Evolutionary conservation across 2,329 filamentous ascomycete species (phyloP), one percentile per base, ranked within the genome.

Genomic region (Cercospora berteroae): DNA sequence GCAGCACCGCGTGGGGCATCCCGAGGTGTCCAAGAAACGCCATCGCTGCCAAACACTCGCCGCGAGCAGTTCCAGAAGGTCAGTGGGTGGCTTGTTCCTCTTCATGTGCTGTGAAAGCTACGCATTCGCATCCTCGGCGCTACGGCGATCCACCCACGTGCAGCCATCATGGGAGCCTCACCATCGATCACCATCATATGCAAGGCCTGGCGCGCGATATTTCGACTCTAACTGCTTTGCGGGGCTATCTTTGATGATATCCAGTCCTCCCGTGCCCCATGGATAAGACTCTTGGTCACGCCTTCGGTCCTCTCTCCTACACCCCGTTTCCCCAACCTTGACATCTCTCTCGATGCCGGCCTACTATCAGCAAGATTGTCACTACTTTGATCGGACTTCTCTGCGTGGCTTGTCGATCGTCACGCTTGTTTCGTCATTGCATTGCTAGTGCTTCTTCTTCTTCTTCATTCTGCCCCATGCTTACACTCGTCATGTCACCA

Each of bases 381-480:
- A 96, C 79, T 96, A 96, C 82, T 96, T 96, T 82, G 95, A 92
- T 84, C 92, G 92, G 84, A 96, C 90, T 80, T 91, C 92, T 78
- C 83, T 96, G 82, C 92, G 92, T 84, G 89, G 93, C 78, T 84
- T 96, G 74, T 94, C 91, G 77, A 89, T 96, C 75, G 87, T 88
- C 81, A 96, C 91, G 74, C 86, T 83, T 76, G 87, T 96, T 80
- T 92, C 90, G 72, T 89, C 90, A 74, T 83, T 92, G 64, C 93
- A 92, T 83, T 74, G 86, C 85, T 80, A 59, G 63, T 48, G 8
- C 7, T 39, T 36, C 92, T 83, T 85, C 31, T 48, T 8, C 7
- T 39, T 36, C 92, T 83, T 85, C 31, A 13, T 16, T 55, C 5
- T 25, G 44, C n/a, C 64, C 39, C 36, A 72, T 72, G 70, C 75